Conservation (phyloP, 108 stramenopile species). For the Cylindrotheca fusiformis region DNA sequence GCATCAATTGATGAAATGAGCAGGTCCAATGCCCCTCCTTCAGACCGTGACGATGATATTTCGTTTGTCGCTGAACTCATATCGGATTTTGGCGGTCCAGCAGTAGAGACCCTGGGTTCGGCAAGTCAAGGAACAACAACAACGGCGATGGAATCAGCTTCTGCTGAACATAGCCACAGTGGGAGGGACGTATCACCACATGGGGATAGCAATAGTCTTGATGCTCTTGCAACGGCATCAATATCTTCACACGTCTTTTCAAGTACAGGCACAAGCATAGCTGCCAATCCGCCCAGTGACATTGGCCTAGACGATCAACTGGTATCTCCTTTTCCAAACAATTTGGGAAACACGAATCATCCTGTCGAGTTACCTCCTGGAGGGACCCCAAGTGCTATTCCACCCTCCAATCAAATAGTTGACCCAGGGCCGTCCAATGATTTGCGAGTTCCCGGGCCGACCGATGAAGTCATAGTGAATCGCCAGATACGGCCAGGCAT, state of each 20-base stretch:
- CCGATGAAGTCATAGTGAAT: conserved; percentile 34
- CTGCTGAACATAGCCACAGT: conserved; percentile 14
- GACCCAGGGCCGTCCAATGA: conserved; percentile 2
- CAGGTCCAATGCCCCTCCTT: conserved; percentile 68
- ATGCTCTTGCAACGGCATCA: conserved; percentile 20
- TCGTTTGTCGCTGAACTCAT: conserved; percentile 43
- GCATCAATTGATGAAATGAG: conserved; percentile 70
- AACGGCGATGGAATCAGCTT: conserved; percentile 42
- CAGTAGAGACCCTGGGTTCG: neutral
- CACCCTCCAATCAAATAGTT: neutral
- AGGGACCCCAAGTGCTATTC: conserved; percentile 10
- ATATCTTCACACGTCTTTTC: conserved; percentile 20
- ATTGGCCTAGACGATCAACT: conserved; percentile 17
- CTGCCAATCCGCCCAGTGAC: conserved; percentile 55
- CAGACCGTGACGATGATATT: conserved; percentile 48
- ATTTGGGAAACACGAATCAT: neutral
- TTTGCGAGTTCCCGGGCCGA: conserved; percentile 1
- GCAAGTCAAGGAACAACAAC: conserved; percentile 43
- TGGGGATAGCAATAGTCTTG: conserved; percentile 16
- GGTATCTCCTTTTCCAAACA: conserved; percentile 6
- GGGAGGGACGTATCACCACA: conserved; percentile 11
- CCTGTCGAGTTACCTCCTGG: neutral
- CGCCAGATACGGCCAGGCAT: conserved; percentile 43
- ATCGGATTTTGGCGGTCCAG: conserved; percentile 44
- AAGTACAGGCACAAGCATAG: conserved; percentile 31